Percentiles rank a stretch among this genome's conserved stretches.
Evolutionary conservation across 2,329 filamentous ascomycete genomes (phyloP).

Genomic region (Penicillium occitanis): DNA sequence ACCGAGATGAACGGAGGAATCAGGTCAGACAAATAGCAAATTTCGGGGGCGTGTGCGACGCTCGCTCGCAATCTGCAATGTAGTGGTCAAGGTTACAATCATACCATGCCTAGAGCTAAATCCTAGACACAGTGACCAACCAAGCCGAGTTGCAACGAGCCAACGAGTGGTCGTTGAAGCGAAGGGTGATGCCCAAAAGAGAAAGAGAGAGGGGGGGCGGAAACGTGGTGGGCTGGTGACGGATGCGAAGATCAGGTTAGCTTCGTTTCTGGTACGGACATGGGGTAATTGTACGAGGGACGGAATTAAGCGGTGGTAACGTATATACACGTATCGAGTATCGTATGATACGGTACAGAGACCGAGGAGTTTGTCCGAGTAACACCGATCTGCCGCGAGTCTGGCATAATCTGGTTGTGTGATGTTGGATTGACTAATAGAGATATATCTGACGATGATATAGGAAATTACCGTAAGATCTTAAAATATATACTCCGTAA

Average conservation of each 20-base stretch:
- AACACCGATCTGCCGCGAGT: background rate
- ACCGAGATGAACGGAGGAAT: background rate
- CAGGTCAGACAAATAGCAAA: background rate
- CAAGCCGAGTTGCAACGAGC: background rate
- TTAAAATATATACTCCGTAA: background rate
- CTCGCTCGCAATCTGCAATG: constrained; percentile 1
- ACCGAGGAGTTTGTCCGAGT: background rate
- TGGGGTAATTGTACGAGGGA: background rate
- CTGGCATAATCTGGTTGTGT: background rate
- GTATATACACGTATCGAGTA: background rate
- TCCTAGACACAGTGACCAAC: background rate
- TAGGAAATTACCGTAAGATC: background rate
- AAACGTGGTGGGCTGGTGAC: background rate
- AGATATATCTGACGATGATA: background rate
- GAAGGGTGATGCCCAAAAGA: background rate
- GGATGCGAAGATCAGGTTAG: background rate
- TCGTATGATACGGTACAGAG: background rate
- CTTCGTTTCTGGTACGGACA: background rate
- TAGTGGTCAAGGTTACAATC: constrained; percentile 5
- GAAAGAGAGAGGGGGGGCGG: background rate
- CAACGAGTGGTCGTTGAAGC: background rate
- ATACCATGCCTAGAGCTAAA: background rate
- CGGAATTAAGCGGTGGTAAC: background rate
- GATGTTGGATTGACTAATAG: background rate
- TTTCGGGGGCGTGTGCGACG: background rate